Base-by-base conservation (phyloP, 768 basidiomycete species). In the Lentinula sp. region DNA sequence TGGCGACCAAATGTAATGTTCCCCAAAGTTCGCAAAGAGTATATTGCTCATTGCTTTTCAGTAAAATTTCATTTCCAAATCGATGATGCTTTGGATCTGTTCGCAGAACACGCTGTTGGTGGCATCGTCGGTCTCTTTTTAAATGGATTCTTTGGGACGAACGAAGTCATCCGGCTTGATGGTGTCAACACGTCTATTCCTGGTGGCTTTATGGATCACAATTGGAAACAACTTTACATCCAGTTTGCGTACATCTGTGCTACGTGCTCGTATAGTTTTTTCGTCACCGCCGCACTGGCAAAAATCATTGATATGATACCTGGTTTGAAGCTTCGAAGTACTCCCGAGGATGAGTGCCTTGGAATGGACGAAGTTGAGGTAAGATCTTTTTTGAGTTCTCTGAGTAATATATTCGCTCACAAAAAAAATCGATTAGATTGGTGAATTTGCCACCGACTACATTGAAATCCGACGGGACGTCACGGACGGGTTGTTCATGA, bases 21-120 rank as follows among this genome's bases (percentile, higher is more conserved):
- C 18, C 28, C 61, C 48, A 15, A 18, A 32, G n/a, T 8, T 20
- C 43, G 36, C 20, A 16, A 16, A 64, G 60, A n/a, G 6, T 33
- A 37, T 4, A 12, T 39, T 65, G 57, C 48, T 28, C 20, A 60
- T 45, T 43, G 23, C 68, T 57, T 62, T 35, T 18, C 1, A 64
- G 91, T 88, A 23, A 91, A 91, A 73, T 81, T 82, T 64, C 67
- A 89, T 37, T 62, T 94, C 58, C 74, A 77, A 16, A 82, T 94
- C 59, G 95, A 97, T 69, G 95, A 96, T 68, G 86, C 93, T 0
- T 86, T 97, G 54, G 95, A 98, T 79, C 82, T 95, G 49, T 95
- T 93, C 70, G 93, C 94, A 16, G 87, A 92, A 67, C 95, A 97
- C 77, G 95, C 88, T 41, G 75, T 95, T 43, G 93, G 92, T 6